phyloP scores from a whole-genome alignment of 257 asterid species.

The Verbascum thapsus region DNA sequence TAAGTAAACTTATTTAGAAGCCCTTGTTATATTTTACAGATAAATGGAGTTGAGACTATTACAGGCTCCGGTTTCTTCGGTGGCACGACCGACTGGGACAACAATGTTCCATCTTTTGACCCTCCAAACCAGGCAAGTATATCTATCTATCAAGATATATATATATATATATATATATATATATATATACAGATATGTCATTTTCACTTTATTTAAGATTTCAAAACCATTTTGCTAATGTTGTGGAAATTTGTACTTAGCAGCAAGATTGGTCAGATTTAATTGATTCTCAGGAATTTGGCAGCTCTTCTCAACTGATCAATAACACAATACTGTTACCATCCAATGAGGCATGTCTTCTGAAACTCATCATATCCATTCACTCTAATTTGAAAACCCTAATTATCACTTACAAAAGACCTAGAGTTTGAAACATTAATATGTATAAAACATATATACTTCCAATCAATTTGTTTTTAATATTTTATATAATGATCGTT shows the following conservation, averaged over 20 bases:
- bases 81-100: slow-evolving; percentile 21
- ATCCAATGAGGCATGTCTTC: slow-evolving; percentile 25
- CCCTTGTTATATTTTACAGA: slow-evolving; percentile 10
- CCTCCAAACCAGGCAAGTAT: slow-evolving; percentile 38
- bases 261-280: slow-evolving; percentile 14
- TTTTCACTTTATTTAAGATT: too few species aligned
- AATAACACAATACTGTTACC: not conserved
- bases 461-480: too few species aligned
- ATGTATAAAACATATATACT: too few species aligned
- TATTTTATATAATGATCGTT: too few species aligned
- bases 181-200: too few species aligned
- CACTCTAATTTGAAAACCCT: too few species aligned
- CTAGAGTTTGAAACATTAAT: too few species aligned
- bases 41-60: slow-evolving; percentile 23
- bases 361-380: not conserved
- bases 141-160: not conserved
- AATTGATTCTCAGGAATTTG: slow-evolving; percentile 22
- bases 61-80: slow-evolving; percentile 10
- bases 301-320: slow-evolving; percentile 28
- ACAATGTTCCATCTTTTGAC: slow-evolving; percentile 13
- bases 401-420: too few species aligned
- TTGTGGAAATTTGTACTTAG: not conserved
- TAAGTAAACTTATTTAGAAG: too few species aligned
- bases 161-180: too few species aligned
- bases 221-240: too few species aligned